phyloP scores from a whole-genome alignment of 768 basidiomycete genomes.

The Auricularia sp. region DNA sequence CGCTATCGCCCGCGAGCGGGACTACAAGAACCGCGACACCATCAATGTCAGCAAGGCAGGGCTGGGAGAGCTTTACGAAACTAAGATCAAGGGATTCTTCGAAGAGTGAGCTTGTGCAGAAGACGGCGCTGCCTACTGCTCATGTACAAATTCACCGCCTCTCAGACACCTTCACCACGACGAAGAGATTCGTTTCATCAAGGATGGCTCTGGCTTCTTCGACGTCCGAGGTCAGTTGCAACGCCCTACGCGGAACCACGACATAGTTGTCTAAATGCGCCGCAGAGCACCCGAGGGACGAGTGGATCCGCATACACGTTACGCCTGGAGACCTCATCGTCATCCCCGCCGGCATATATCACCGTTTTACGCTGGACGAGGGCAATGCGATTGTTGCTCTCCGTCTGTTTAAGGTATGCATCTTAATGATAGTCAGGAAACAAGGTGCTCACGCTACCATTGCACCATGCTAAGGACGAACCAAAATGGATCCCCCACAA shows the following conservation, averaged over 20 bases:
- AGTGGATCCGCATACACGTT: conserved; percentile 76
- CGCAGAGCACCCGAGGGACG: conserved; percentile 51
- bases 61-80: conserved; percentile 75
- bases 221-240: conserved; percentile 66
- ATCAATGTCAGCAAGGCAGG: conserved; percentile 71
- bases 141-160: neutral
- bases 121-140: conserved; percentile 5
- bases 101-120: conserved; percentile 47
- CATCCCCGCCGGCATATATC: conserved; percentile 85
- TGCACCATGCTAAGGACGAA: conserved; percentile 51
- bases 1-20: conserved; percentile 50
- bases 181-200: conserved; percentile 86
- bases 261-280: neutral
- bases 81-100: conserved; percentile 74
- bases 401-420: conserved; percentile 68
- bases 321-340: conserved; percentile 75
- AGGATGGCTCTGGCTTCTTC: conserved; percentile 83
- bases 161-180: conserved; percentile 87
- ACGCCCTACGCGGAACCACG: neutral
- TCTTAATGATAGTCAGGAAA: too few relatives aligned
- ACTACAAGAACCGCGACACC: conserved; percentile 76
- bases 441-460: too few relatives aligned
- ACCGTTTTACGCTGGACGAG: conserved; percentile 86
- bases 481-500: conserved; percentile 84
- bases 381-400: conserved; percentile 63